Conservation (phyloP, 345 rosid genomes). For the Bruguiera sexangula region DNA sequence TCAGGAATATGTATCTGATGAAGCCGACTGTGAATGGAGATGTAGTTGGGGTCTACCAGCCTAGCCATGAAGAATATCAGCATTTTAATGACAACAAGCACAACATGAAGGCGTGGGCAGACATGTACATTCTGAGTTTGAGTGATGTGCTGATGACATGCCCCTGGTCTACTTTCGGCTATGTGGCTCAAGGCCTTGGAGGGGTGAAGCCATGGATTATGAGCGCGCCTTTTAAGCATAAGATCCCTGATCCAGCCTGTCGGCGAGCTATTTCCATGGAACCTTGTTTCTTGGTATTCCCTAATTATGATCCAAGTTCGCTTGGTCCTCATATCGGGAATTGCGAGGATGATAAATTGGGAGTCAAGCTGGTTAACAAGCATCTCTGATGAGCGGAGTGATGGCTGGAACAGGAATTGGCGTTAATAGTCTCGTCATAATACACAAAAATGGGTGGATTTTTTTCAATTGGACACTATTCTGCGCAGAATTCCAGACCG, state of each 20-base stretch:
- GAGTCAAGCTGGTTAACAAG: not conserved
- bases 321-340: not conserved
- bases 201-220: slow-evolving; percentile 22
- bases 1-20: slow-evolving; percentile 11
- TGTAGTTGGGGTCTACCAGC: slow-evolving; percentile 22
- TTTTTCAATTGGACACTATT: too few relatives aligned
- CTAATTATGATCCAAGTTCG: not conserved
- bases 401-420: not conserved
- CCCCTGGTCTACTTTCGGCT: too few relatives aligned
- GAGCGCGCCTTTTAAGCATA: not conserved
- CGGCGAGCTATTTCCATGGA: slow-evolving; percentile 14
- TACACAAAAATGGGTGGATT: too few relatives aligned
- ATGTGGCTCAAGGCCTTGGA: too few relatives aligned
- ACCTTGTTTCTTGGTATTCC: not conserved
- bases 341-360: not conserved
- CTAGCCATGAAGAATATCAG: slow-evolving; percentile 25
- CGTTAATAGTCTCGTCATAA: too few relatives aligned
- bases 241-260: slow-evolving; percentile 18
- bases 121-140: not conserved
- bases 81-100: slow-evolving; percentile 15
- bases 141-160: too few relatives aligned
- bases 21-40: slow-evolving; percentile 19
- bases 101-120: slow-evolving; percentile 28
- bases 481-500: too few relatives aligned
- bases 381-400: not conserved